phyloP scores from a whole-genome alignment of 768 basidiomycete species.

The Pluteus cervinus region DNA sequence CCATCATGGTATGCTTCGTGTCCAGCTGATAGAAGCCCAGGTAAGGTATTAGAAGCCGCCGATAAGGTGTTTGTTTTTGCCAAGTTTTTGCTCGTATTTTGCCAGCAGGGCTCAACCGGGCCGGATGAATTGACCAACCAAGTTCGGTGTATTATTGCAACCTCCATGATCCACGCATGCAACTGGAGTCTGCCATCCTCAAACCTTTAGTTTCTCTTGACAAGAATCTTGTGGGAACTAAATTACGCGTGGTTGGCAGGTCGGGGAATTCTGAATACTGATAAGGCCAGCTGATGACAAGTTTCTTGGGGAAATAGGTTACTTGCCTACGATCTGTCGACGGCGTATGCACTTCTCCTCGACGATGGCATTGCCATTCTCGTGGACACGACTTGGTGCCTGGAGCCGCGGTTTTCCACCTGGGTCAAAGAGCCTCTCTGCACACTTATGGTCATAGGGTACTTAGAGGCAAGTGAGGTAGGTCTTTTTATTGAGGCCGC shows the following conservation, averaged over 20 bases:
- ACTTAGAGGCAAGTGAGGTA: slow-evolving; percentile 47
- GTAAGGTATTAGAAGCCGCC: too few species aligned
- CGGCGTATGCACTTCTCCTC: slow-evolving; percentile 41
- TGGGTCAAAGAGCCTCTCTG: slow-evolving; percentile 53
- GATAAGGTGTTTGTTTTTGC: too few species aligned
- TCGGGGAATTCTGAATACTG: slow-evolving; percentile 24
- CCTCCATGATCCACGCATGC: too few species aligned
- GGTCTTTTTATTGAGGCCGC: slow-evolving; percentile 12
- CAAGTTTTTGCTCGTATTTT: too few species aligned
- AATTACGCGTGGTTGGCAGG: slow-evolving; percentile 58
- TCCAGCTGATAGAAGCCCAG: too few species aligned
- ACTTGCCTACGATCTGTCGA: slow-evolving; percentile 46
- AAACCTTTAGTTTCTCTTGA: slow-evolving; percentile 2
- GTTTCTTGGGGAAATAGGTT: slow-evolving; percentile 31
- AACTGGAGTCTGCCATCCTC: too few species aligned
- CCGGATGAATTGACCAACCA: too few species aligned
- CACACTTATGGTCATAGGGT: slow-evolving; percentile 50
- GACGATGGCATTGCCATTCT: slow-evolving; percentile 46
- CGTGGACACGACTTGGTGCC: slow-evolving; percentile 50
- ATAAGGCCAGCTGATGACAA: neutral
- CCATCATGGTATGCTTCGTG: too few species aligned
- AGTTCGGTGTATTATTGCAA: too few species aligned
- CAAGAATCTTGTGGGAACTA: slow-evolving; percentile 29
- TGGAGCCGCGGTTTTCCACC: slow-evolving; percentile 28
- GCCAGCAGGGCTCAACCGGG: too few species aligned